phyloP scores from a whole-genome alignment of 306 rosid genomes.

The Hippophae tibetana region DNA sequence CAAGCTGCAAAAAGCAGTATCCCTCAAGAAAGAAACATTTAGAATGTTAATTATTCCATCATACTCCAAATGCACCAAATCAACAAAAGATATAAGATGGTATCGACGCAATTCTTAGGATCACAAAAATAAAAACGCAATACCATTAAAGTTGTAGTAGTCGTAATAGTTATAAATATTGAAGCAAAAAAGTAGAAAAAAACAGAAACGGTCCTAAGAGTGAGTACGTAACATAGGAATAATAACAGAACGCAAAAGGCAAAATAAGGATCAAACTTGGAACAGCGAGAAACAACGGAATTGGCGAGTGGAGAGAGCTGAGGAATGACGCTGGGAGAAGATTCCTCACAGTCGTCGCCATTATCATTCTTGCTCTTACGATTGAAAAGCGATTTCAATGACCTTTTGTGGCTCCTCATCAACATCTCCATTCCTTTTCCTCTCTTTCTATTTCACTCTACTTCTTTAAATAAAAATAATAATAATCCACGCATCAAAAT shows the following conservation, averaged over 20 bases:
- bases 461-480: too few relatives aligned
- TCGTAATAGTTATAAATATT: too few relatives aligned
- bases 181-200: neutral
- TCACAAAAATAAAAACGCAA: too few relatives aligned
- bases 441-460: neutral
- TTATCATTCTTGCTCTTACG: conserved; percentile 25
- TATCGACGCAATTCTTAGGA: too few relatives aligned
- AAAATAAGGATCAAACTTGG: conserved; percentile 31
- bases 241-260: neutral
- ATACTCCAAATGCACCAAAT: too few relatives aligned
- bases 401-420: conserved; percentile 23
- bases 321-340: conserved; percentile 53
- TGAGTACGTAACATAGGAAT: neutral
- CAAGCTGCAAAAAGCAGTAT: too few relatives aligned
- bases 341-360: neutral
- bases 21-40: too few relatives aligned
- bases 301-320: conserved; percentile 75
- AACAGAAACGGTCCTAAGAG: neutral
- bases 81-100: too few relatives aligned
- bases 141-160: too few relatives aligned
- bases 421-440: conserved; percentile 14
- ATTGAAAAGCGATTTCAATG: conserved; percentile 44
- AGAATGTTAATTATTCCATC: too few relatives aligned
- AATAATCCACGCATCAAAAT: too few relatives aligned
- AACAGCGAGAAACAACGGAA: conserved; percentile 71